These are phyloP conservation scores for Chlamydomonas reinhardtii DNA, from an alignment of 163 green algal species.

Conservation along the genomic window DNA sequence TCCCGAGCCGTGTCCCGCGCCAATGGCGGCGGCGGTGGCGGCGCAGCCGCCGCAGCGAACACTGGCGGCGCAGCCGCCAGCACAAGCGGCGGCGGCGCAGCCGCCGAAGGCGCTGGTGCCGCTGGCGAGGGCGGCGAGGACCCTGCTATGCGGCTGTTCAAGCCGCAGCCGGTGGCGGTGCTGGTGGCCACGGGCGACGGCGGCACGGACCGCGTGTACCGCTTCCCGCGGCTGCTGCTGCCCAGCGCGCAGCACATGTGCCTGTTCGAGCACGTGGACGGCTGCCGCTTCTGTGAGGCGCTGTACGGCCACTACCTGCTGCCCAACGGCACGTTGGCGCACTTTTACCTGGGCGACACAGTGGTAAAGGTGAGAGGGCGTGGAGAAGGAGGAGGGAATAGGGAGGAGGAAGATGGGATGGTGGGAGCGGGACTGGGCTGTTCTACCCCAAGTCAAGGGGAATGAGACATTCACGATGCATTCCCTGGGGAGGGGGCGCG, in stretches of 20 bases:
- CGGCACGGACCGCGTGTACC: constrained; percentile 57
- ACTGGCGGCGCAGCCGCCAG: not conserved
- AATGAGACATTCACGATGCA: no score
- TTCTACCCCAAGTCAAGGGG: no score
- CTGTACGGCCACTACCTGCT: constrained; percentile 77
- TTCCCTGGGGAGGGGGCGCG: no score
- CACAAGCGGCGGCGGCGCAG: not conserved
- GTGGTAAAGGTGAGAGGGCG: constrained; percentile 54
- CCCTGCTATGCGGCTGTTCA: not conserved
- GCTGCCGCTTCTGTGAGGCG: constrained; percentile 59
- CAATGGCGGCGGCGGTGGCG: no score
- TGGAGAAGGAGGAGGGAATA: not conserved
- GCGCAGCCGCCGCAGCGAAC: not conserved
- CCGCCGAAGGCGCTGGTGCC: not conserved
- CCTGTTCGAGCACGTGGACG: constrained; percentile 66
- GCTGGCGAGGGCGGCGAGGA: not conserved
- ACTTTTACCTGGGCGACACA: constrained; percentile 68
- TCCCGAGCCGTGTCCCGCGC: not conserved
- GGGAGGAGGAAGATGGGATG: not conserved
- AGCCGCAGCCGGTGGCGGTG: constrained; percentile 37
- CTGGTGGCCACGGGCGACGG: constrained; percentile 59
- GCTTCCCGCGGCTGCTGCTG: constrained; percentile 50
- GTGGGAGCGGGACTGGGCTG: not conserved
- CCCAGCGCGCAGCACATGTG: constrained; percentile 53
- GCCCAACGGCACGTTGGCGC: constrained; percentile 68